A percentile compares a stretch with the other conserved stretches of the same genome.
Conservation (phyloP, 2,329 filamentous ascomycete genomes). For the Keithomyces neogunnii region DNA sequence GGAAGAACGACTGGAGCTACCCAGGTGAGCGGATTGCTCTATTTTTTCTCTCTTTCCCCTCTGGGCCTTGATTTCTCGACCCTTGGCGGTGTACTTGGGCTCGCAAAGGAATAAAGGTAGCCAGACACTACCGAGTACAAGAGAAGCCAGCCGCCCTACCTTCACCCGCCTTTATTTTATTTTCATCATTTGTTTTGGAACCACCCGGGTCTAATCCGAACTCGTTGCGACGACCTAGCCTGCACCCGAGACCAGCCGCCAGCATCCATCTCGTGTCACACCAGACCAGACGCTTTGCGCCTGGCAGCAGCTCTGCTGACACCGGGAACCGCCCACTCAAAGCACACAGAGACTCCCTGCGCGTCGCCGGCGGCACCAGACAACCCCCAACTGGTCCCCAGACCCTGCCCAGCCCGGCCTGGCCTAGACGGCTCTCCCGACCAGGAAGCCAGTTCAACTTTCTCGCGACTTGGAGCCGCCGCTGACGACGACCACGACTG, state of each 20-base stretch:
- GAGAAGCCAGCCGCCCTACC: neutral
- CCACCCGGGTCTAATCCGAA: neutral
- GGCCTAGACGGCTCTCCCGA: neutral
- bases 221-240: neutral
- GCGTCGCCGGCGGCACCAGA: no score
- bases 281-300: no score
- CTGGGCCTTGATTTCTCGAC: neutral
- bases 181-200: neutral
- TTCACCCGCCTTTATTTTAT: neutral
- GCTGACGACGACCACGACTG: no score
- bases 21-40: neutral
- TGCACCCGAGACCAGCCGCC: no score
- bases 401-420: neutral
- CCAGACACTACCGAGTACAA: neutral
- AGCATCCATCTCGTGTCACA: no score
- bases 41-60: neutral
- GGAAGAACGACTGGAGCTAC: neutral
- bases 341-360: no score
- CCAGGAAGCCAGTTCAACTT: no score
- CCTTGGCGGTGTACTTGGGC: neutral
- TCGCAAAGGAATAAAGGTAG: neutral
- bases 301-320: no score
- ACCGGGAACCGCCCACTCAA: no score
- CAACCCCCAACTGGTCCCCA: no score
- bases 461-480: no score